Base-by-base conservation (phyloP, 2,329 filamentous ascomycete species). In the Pyrenophora tritici-repentis region DNA sequence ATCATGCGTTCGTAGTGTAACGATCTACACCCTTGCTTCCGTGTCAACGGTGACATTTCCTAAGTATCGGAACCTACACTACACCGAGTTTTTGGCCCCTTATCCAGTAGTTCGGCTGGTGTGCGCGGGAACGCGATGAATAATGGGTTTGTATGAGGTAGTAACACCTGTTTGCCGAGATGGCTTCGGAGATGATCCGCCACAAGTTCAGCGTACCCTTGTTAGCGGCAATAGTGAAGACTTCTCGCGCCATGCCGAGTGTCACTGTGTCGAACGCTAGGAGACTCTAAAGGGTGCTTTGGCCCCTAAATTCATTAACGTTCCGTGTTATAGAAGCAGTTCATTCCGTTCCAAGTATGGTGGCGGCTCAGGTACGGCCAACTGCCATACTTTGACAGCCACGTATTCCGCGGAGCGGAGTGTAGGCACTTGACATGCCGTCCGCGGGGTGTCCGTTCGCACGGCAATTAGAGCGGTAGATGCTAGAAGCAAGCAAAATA, bases 401-500 rank as follows among this genome's bases (percentile, higher is more conserved):
- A 13, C 9, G 3, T 12, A 29, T 13, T 29, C 26, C 26, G 26
- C 26, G 26, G 26, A 29, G 26, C 22, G 22, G 6, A 9, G 10
- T 20, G 9, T 29, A 29, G 33, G 9, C 6, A 13, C 7, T n/a
- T 17, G 6, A 36, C 18, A 14, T 22, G 17, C 13, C 18, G 20
- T n/a, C 6, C 17, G 4, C 14, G n/a, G 26, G 5, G 32, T 42
- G 10, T 26, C 41, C 9, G 13, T 5, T 14, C 18, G 40, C 18
- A 20, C 17, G 10, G 6, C 13, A 17, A 26, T 33, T 22, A 34
- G 16, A 22, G 13, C 32, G n/a, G 10, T 26, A 31, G 22, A 18
- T 39, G 22, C 18, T 20, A 26, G 36, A 32, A 58, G 41, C 29
- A 3, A 46, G 13, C 12, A 26, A 16, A 46, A 14, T 45, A 51